Evolutionary conservation across 495 filamentous ascomycete genomes (phyloP).

Genomic region (Articulospora tetracladia): DNA sequence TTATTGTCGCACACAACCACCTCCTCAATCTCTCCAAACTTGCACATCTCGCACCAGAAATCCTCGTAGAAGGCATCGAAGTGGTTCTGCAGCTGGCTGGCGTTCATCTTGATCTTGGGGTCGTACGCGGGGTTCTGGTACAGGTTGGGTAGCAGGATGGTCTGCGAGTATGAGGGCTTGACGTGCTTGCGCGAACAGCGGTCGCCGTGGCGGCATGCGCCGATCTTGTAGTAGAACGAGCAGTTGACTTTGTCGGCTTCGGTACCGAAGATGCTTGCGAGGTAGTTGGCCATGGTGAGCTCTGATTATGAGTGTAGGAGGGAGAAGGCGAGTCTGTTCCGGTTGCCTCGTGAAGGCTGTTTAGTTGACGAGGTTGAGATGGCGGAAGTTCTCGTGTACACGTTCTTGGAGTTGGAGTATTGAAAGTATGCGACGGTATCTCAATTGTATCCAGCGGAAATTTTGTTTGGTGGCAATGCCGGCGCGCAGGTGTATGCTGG

Average conservation of each 20-base stretch:
- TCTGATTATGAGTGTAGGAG: not conserved
- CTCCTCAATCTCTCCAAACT: constrained; percentile 86
- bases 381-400: too few species aligned
- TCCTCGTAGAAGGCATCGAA: constrained; percentile 99
- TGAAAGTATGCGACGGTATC: too few species aligned
- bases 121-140: constrained; percentile 99
- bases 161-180: constrained; percentile 97
- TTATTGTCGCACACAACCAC: constrained; percentile 92
- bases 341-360: too few species aligned
- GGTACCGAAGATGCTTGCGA: constrained; percentile 98
- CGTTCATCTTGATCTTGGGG: constrained; percentile 93
- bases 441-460: too few species aligned
- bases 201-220: constrained; percentile 96
- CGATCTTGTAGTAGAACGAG: constrained; percentile 79
- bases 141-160: constrained; percentile 94
- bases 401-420: too few species aligned
- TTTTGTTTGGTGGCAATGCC: too few species aligned
- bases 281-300: constrained; percentile 78
- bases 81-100: constrained; percentile 93
- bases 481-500: too few species aligned
- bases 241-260: constrained; percentile 91
- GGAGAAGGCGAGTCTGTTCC: not conserved
- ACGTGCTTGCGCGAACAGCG: constrained; percentile 97
- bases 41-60: constrained; percentile 98
- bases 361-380: too few species aligned